Base-by-base conservation (phyloP, 768 basidiomycete species). In the Hortiboletus campestris region DNA sequence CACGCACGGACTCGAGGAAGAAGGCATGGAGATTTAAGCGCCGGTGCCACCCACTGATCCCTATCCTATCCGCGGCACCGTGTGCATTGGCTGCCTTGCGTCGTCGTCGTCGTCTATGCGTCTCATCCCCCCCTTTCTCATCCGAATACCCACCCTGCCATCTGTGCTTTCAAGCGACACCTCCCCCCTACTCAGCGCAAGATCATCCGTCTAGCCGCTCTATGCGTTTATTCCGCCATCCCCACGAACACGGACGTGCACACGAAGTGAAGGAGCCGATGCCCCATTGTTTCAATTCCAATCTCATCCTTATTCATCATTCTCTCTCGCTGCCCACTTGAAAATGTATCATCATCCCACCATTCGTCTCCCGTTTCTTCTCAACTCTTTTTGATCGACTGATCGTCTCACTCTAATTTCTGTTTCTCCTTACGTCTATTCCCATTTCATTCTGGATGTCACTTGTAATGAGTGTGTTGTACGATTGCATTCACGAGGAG, bases 21-120 rank as follows among this genome's bases (percentile, higher is more conserved):
- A 54, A 12, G 43, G 45, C 25, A 66, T 66, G 64, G 55, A 50
- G 31, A 54, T 67, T 6, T 67, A 44, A 58, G 31, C 43, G 32
- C 44, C 35, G 20, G 19, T 9, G 35, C n/a, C n/a, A n/a, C n/a
- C n/a, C n/a, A n/a, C n/a, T n/a, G n/a, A n/a, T n/a, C n/a, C n/a
- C n/a, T n/a, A 31, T 12, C 3, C 8, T 42, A 17, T 28, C 20
- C 32, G 19, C 4, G 14, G 12, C 35, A 25, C 34, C 16, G 5
- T 7, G 39, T 19, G 13, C 22, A 35, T 51, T 20, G n/a, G 13
- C 13, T 25, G 3, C 28, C 40, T n/a, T 46, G 39, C 38, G 5
- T 11, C 17, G 8, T 32, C 29, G 13, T 45, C 20, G n/a, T 34
- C 35, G 17, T 56, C 29, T 46, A 58, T 58, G 56, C 29, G 7